Base-by-base conservation (phyloP, 1,284 basidiomycete species). In the Ceratobasidium sp. region DNA sequence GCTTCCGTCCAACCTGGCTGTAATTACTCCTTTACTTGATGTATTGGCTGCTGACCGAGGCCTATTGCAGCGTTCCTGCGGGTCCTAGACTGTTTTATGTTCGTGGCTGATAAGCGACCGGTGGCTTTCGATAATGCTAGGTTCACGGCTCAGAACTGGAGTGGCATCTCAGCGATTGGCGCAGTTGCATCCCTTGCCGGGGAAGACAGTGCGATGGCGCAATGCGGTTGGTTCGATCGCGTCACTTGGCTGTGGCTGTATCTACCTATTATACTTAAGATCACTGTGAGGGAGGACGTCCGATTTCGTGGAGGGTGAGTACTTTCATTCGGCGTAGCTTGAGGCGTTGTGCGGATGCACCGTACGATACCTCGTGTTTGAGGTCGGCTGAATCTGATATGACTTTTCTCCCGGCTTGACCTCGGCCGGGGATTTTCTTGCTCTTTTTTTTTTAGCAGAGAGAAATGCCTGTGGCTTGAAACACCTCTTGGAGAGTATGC, bases 231-330 rank as follows among this genome's bases (percentile, higher is more conserved):
- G 65, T 67, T 67, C 44, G 48, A 16, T 23, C 44, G 20, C 14
- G 48, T 44, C 20, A 18, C 52, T 14, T 67, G 65, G 65, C 44
- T 67, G 4, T 67, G 65, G 65, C 48, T 33, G n/a, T n/a, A 50
- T 7, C 44, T 67, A 7, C n/a, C 18, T 6, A 30, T 20, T 30
- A 67, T 67, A 1, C 38, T 23, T 20, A n/a, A 16, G 14, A 46
- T 48, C n/a, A 44, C 44, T n/a, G n/a, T 67, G 41, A 46, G 18
- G 27, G n/a, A n/a, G 16, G 65, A 67, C 20, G n/a, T 48, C 16
- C 38, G 65, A 3, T 67, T 67, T 50, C 65, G 65, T 46, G 41
- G 65, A 5, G 65, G 65, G 65, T 67, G n/a, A 67, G 65, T 67
- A 41, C 23, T 67, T 54, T 18, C 16, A 14, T 54, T 54, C 23